phyloP scores from a whole-genome alignment of 805 yeast species.

The Yamadazyma phyllophila region DNA sequence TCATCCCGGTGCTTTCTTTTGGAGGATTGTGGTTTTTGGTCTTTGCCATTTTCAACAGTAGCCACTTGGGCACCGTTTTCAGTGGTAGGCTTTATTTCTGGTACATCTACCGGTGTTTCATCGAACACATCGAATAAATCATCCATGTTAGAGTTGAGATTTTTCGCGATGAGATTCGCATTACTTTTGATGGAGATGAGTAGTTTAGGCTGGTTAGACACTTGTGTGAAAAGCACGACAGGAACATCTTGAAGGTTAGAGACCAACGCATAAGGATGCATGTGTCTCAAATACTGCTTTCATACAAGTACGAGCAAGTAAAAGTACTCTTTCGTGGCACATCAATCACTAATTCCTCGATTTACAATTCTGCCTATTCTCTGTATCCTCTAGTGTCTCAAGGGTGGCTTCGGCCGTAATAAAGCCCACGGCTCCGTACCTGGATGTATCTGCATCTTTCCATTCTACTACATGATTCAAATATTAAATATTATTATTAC shows the following conservation, averaged over 20 bases:
- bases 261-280: too few species aligned
- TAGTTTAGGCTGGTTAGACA: not conserved
- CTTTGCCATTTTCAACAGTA: not conserved
- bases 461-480: too few species aligned
- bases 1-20: slow-evolving; percentile 4
- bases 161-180: slow-evolving; percentile 5
- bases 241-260: too few species aligned
- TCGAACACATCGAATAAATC: slow-evolving; percentile 64
- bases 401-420: too few species aligned
- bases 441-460: too few species aligned
- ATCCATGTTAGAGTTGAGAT: slow-evolving; percentile 21
- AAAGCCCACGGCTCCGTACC: too few species aligned
- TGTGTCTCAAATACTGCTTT: too few species aligned
- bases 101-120: slow-evolving; percentile 47
- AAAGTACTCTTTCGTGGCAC: too few species aligned
- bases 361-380: too few species aligned
- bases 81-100: slow-evolving; percentile 20
- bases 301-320: too few species aligned
- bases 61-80: slow-evolving; percentile 1
- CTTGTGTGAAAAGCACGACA: not conserved
- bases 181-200: not conserved
- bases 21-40: not conserved
- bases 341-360: too few species aligned
- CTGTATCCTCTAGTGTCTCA: too few species aligned
- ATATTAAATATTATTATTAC: not conserved